Evolutionary conservation across 1,284 basidiomycete genomes (phyloP), one percentile per base, ranked within the genome.

Genomic region (Gomphus bonarii): DNA sequence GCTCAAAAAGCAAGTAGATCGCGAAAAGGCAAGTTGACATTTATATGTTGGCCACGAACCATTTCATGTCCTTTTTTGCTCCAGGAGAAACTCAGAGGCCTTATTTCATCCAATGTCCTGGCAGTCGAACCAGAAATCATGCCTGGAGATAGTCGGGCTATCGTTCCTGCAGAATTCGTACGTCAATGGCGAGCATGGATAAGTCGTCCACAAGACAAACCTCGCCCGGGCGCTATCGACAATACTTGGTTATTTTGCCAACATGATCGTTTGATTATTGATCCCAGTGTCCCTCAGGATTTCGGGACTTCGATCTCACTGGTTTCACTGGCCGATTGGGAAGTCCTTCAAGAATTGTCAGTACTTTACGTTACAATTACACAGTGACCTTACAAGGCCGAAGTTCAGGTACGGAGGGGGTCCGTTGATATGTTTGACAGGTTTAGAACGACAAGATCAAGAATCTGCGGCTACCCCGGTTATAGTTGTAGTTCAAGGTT

Each of bases 151-250:
- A 38, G 35, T 30, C 47, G 51, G 62, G 82, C 82, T 7, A 70
- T 87, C 38, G 67, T 88, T 44, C 77, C 84, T 16, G 70, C 76
- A 16, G 69, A 72, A 5, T 90, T 90, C 63, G 69, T 85, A 50
- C 79, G 75, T 42, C 66, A 70, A 42, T 90, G 87, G 87, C 75
- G 75, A 60, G 74, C 77, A 61, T 90, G 88, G 88, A 65, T 85
- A 7, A 69, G 70, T 57, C 78, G 76, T 55, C 86, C 88, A 16
- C 70, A 73, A 11, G 77, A 80, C 55, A 63, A 72, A 56, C 61
- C 70, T 31, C 79, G 85, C 43, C 88, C 88, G 1, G 73, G 75
- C n/a, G 58, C 54, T 7, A 66, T 90, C 50, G 81, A 88, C 65
- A 89, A 83, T 61, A 69, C 72, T 7, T 62, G 66, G 9, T 82